Base-by-base conservation (phyloP, 2,329 filamentous ascomycete genomes). In the Talaromyces sp. region DNA sequence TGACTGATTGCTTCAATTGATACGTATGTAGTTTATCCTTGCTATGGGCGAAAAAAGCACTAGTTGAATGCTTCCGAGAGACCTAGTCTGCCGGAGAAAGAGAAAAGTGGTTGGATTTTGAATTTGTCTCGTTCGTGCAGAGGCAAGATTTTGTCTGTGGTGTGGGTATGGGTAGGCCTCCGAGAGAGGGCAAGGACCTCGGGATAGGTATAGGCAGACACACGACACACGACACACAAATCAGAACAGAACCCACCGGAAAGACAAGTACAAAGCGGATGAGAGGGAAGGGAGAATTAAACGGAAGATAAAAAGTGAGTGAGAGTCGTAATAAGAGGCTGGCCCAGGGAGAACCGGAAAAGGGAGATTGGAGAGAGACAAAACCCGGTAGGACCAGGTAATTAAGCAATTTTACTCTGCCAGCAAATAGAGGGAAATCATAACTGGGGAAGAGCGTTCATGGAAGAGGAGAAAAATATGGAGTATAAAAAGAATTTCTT, bases 381-480 rank as follows among this genome's bases (percentile, higher is more conserved):
- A 35, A 54, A 64, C 19, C 22, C 22, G 45, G 47, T 31, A 58
- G 19, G 35, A 14, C 35, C 39, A 35, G 50, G 45, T 60, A 59
- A 63, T 57, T 63, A 63, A 57, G 37, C 61, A 63, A 27, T 9
- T 27, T 35, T 54, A 63, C 61, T 63, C 50, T 56, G 48, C 48
- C 60, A 43, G 24, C 37, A 22, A 62, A 27, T 1, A 6, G 45
- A 58, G 33, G 24, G 61, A 22, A 63, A 39, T 22, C 39, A 63
- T 59, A 19, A 59, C 39, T 10, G 39, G 27, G 35, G 52, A 39
- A 37, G 33, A 56, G 27, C 7, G 16, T 14, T 52, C 24, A 19
- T n/a, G 27, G 27, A 45, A 39, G 48, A 43, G 37, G 41, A 63
- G 41, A n/a, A n/a, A 47, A 63, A 47, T 60, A 60, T 60, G 58